Evolutionary conservation across 306 rosid genomes (phyloP).

Genomic region (Senna tora): DNA sequence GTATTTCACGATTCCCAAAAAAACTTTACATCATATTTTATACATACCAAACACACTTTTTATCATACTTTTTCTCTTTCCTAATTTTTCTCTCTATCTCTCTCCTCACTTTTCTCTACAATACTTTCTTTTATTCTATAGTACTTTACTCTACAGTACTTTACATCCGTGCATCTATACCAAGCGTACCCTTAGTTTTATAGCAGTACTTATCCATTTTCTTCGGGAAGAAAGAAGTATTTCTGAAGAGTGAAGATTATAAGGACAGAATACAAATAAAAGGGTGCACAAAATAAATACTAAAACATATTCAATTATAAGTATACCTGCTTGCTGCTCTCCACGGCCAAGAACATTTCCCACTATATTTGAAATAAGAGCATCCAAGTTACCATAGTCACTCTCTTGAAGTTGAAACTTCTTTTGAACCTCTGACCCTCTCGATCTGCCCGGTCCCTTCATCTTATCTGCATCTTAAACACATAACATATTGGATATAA

Average conservation of each 20-base stretch:
- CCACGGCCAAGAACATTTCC: slow-evolving; percentile 10
- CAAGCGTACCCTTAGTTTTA: too few species aligned
- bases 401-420: slow-evolving; percentile 28
- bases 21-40: too few species aligned
- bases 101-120: too few species aligned
- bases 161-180: too few species aligned
- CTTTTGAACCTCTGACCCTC: slow-evolving; percentile 16
- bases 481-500: background rate
- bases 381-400: slow-evolving; percentile 3
- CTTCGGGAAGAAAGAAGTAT: background rate
- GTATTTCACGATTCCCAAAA: too few species aligned
- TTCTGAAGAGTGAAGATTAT: background rate
- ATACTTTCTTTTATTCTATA: too few species aligned
- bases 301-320: background rate
- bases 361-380: slow-evolving; percentile 16
- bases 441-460: slow-evolving; percentile 22
- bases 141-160: too few species aligned
- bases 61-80: too few species aligned
- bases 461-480: background rate
- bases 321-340: slow-evolving; percentile 35
- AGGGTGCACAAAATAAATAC: background rate
- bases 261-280: background rate
- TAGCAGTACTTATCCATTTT: background rate
- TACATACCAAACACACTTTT: too few species aligned
- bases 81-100: too few species aligned